phyloP scores from a whole-genome alignment of 768 basidiomycete genomes.

The Coprinellus aureogranulatus region DNA sequence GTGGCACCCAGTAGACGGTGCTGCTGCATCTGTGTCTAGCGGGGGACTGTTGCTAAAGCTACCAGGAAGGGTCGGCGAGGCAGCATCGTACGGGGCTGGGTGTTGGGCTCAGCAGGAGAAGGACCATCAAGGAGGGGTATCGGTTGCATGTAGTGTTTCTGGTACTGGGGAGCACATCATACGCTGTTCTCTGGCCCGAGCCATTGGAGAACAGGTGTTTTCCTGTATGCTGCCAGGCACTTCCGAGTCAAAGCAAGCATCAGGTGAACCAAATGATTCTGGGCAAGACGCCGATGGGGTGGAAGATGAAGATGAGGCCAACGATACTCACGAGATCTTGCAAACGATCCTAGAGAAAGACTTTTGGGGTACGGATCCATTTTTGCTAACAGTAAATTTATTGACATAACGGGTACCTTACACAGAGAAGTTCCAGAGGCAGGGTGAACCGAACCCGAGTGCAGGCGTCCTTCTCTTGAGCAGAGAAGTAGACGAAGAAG shows the following conservation, averaged over 20 bases:
- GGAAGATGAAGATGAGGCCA: not conserved
- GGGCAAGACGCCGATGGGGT: constrained; percentile 21
- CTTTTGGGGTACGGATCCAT: constrained; percentile 47
- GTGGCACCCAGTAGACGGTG: constrained; percentile 40
- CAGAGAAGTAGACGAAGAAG: constrained; percentile 35
- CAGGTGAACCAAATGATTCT: not conserved
- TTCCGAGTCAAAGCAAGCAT: not conserved
- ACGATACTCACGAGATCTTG: constrained; percentile 55
- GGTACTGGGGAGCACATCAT: constrained; percentile 74
- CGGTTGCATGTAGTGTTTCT: constrained; percentile 69
- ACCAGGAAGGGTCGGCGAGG: constrained; percentile 76
- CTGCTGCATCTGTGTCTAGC: constrained; percentile 78
- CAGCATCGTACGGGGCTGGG: constrained; percentile 69
- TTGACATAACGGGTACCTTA: constrained; percentile 2
- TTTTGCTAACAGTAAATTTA: constrained; percentile 1
- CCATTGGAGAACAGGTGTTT: constrained; percentile 41
- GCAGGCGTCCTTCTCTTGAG: constrained; percentile 65
- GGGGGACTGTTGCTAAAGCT: constrained; percentile 78
- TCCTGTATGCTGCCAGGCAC: not conserved
- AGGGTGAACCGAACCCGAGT: constrained; percentile 45
- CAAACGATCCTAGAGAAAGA: constrained; percentile 40
- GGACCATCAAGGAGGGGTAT: constrained; percentile 2
- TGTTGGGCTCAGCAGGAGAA: constrained; percentile 61
- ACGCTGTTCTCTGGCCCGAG: constrained; percentile 52
- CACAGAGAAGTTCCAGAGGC: constrained; percentile 34